These are phyloP conservation scores for Aspergillus aculeatinus DNA, from an alignment of 2,329 filamentous ascomycete genomes.

Conservation along the genomic window DNA sequence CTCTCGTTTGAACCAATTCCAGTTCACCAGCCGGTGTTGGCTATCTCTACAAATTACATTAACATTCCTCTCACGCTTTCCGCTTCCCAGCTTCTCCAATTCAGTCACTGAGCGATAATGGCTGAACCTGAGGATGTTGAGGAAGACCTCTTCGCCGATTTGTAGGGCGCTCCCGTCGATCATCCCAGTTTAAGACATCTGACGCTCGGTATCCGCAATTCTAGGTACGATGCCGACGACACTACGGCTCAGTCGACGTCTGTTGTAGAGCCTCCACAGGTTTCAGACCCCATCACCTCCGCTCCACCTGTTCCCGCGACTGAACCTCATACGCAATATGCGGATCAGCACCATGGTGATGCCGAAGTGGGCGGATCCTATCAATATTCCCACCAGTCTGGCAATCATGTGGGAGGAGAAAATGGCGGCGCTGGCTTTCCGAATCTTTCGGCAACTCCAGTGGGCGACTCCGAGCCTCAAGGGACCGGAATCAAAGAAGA, in stretches of 20 bases:
- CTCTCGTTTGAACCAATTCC: not conserved
- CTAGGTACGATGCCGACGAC: conserved; percentile 68
- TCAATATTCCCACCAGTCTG: conserved; percentile 26
- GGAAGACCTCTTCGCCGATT: conserved; percentile 92
- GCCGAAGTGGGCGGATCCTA: conserved; percentile 23
- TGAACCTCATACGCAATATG: conserved; percentile 36
- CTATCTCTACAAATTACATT: not conserved
- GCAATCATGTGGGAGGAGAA: conserved; percentile 28
- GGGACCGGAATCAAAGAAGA: conserved; percentile 73
- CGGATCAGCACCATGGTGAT: conserved; percentile 31
- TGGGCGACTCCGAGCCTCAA: conserved; percentile 35
- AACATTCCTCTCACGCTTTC: conserved; percentile 4
- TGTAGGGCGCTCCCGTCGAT: conserved; percentile 59
- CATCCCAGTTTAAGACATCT: conserved; percentile 1
- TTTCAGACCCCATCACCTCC: conserved; percentile 34
- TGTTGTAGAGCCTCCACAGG: conserved; percentile 38
- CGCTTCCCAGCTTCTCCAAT: not conserved
- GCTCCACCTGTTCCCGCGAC: conserved; percentile 29
- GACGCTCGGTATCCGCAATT: conserved; percentile 13
- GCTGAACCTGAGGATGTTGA: conserved; percentile 79
- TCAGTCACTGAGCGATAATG: conserved; percentile 53
- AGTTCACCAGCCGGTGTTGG: not conserved
- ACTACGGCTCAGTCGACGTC: conserved; percentile 39
- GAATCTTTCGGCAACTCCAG: conserved; percentile 19
- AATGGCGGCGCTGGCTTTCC: conserved; percentile 26